Base-by-base conservation (phyloP, 148 eudicot genomes). In the Tetragonia tetragonoides region DNA sequence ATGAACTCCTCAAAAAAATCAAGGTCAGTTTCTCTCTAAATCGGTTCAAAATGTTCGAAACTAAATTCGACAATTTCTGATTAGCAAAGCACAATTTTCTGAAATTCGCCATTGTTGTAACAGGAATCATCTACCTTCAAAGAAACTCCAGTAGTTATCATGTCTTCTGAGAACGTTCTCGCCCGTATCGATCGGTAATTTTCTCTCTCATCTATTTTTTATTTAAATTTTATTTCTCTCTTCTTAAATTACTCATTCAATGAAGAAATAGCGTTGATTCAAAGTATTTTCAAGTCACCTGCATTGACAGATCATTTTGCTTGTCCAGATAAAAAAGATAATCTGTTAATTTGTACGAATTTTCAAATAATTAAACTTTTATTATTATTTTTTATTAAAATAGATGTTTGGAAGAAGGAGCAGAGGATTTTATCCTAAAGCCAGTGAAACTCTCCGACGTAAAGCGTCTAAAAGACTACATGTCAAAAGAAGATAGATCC, bases 401-500 rank as follows among this genome's bases (percentile, higher is more conserved):
- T 78, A 93, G 97, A 66, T 93, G 97, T 84, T 87, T 93, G 81
- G 97, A 91, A 79, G 97, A 93, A 87, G 97, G 97, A 14, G 97
- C 97, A 6, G 95, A 93, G 76, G 97, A 93, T 75, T 93, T 89
- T 70, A 85, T 93, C 44, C 85, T 93, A 66, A 90, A 93, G 69
- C 93, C 97, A 7, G 97, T 91, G 70, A 89, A 91, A 80, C 76
- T 89, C 63, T 76, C 95, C 0, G 97, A 93, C 72, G 95, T 93
- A 37, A 87, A 88, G 59, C 85, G 95, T 1, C 80, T 93, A n/a
- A 91, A 84, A 65, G 84, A 84, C 34, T 86, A 86, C 85, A 87
- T 93, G 97, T 85, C 78, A 54, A 86, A 88, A 20, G 89, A 87
- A 20, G 97, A 86, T 2, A 57, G 73, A 79, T 40, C 74, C 17